Percentiles rank a stretch among this genome's conserved stretches.
phyloP scores from a whole-genome alignment of 2,329 filamentous ascomycete genomes.

The Alternaria viburni region DNA sequence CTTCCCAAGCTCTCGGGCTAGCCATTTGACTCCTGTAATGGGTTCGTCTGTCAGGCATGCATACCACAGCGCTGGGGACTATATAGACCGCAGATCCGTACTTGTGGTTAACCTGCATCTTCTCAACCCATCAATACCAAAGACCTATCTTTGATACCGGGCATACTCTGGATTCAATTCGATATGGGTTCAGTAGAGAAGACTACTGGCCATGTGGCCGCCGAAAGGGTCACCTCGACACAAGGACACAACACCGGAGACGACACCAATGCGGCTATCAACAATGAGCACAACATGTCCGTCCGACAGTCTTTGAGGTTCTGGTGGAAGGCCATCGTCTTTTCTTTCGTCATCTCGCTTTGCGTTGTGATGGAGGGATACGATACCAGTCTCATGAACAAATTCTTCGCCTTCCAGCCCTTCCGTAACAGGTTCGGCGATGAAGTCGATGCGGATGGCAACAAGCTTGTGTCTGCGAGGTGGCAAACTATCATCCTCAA shows the following conservation, averaged over 20 bases:
- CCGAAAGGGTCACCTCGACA: constrained; percentile 24
- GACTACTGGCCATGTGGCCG: constrained; percentile 24
- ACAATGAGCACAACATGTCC: constrained; percentile 54
- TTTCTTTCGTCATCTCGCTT: constrained; percentile 82
- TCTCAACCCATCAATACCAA: background rate
- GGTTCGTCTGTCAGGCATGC: background rate
- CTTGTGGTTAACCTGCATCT: background rate
- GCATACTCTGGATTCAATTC: background rate
- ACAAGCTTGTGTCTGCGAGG: constrained; percentile 46
- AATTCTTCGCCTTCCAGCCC: constrained; percentile 65
- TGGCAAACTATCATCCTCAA: constrained; percentile 55
- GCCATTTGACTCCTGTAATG: constrained; percentile 5
- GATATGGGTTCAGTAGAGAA: constrained; percentile 22
- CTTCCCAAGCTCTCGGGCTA: constrained; percentile 19
- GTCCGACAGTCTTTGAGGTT: constrained; percentile 75
- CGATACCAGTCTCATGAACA: constrained; percentile 78
- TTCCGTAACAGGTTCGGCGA: constrained; percentile 52
- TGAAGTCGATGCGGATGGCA: constrained; percentile 39
- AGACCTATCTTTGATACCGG: background rate
- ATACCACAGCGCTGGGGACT: background rate
- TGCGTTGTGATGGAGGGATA: constrained; percentile 91
- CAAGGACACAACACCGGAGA: constrained; percentile 15
- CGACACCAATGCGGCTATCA: constrained; percentile 39
- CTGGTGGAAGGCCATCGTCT: constrained; percentile 83
- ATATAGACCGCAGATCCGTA: constrained; percentile 16